Evolutionary conservation across 2,329 filamentous ascomycete genomes (phyloP).

Genomic region (Scedosporium apiospermum): DNA sequence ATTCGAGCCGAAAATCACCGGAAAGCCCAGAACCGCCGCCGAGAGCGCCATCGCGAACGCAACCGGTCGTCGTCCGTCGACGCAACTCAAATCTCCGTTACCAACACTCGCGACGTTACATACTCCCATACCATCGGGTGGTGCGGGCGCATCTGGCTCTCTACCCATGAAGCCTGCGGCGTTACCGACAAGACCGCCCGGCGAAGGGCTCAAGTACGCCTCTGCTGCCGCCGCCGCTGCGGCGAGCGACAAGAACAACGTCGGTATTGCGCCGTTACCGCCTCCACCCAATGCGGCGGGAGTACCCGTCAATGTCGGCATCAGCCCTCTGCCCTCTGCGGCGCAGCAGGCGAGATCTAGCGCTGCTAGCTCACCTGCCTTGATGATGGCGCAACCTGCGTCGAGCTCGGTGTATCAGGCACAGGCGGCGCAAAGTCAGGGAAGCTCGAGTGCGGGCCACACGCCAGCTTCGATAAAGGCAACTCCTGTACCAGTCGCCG

Average conservation of each 20-base stretch:
- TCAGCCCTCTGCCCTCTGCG: constrained; percentile 38
- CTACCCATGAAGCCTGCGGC: constrained; percentile 86
- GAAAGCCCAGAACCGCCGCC: constrained; percentile 29
- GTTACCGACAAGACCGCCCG: constrained; percentile 71
- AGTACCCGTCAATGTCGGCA: constrained; percentile 23
- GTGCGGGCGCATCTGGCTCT: constrained; percentile 31
- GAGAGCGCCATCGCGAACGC: constrained; percentile 43
- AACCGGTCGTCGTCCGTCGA: constrained; percentile 63
- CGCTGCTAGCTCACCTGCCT: constrained; percentile 44
- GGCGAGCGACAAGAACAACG: constrained; percentile 74
- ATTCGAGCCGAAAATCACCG: constrained; percentile 27
- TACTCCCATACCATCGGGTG: constrained; percentile 53
- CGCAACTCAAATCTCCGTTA: constrained; percentile 86
- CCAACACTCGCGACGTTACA: constrained; percentile 89
- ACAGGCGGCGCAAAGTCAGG: neutral
- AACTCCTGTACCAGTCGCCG: constrained; percentile 16
- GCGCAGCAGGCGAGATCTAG: constrained; percentile 44
- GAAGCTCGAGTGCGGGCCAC: constrained; percentile 15
- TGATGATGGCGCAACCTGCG: constrained; percentile 36
- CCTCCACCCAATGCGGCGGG: constrained; percentile 62
- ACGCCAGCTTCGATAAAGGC: constrained; percentile 16
- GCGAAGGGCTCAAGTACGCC: constrained; percentile 91
- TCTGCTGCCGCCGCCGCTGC: constrained; percentile 92
- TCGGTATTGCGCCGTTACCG: constrained; percentile 87
- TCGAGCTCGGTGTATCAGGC: constrained; percentile 20